A percentile compares a stretch with the other conserved stretches of the same genome.
phyloP scores from a whole-genome alignment of 495 filamentous ascomycete species.

The Letharia columbiana region DNA sequence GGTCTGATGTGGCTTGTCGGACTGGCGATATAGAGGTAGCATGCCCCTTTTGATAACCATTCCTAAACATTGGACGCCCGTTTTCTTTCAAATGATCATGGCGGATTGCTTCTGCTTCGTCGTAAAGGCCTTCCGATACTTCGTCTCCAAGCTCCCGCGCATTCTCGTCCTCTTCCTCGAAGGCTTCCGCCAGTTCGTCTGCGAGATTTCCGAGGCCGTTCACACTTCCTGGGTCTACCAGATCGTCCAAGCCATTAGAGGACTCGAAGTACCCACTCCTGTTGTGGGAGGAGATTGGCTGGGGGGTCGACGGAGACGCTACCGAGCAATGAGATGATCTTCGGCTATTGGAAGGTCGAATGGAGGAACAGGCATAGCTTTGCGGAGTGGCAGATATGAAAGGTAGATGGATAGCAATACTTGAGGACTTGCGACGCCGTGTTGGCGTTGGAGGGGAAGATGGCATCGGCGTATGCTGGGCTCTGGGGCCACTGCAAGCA shows the following conservation, averaged over 20 bases:
- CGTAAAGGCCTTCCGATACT: background rate
- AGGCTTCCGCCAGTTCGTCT: slow-evolving; percentile 62
- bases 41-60: background rate
- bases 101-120: background rate
- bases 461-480: slow-evolving; percentile 33
- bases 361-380: slow-evolving; percentile 30
- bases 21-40: background rate
- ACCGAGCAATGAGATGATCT: slow-evolving; percentile 20
- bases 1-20: background rate
- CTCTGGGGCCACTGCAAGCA: slow-evolving; percentile 4
- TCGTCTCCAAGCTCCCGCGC: background rate
- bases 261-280: slow-evolving; percentile 8
- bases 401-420: slow-evolving; percentile 46
- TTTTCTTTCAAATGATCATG: slow-evolving; percentile 2
- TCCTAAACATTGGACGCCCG: background rate
- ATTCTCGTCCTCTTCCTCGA: slow-evolving; percentile 45
- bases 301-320: slow-evolving; percentile 9
- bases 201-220: slow-evolving; percentile 75
- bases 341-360: slow-evolving; percentile 5
- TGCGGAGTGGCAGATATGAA: slow-evolving; percentile 37
- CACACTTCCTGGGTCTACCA: slow-evolving; percentile 26
- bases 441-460: slow-evolving; percentile 58
- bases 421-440: slow-evolving; percentile 58
- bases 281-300: slow-evolving; percentile 10
- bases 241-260: slow-evolving; percentile 33